Percentiles rank a stretch among this genome's conserved stretches.
These are phyloP conservation scores for Pythium sukuiense DNA, from an alignment of 352 stramenopile genomes.

Conservation along the genomic window DNA sequence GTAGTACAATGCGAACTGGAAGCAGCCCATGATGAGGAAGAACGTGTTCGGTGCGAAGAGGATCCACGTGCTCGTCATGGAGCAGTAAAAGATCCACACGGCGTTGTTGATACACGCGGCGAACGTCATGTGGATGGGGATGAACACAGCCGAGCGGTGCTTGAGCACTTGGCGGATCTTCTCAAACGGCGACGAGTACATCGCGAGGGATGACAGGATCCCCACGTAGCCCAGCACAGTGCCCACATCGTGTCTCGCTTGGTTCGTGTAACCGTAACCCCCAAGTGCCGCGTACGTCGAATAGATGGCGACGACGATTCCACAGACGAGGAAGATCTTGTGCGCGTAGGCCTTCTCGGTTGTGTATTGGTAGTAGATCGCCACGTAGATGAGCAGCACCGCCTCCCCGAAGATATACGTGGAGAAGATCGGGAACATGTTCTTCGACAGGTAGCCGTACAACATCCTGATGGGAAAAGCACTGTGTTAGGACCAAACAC, in stretches of 20 bases:
- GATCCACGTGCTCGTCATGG: conserved; percentile 48
- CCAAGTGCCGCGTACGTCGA: conserved; percentile 43
- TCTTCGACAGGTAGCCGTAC: conserved; percentile 45
- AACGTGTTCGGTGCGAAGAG: conserved; percentile 49
- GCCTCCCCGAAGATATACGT: conserved; percentile 46
- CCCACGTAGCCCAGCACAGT: conserved; percentile 42
- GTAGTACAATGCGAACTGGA: conserved; percentile 40
- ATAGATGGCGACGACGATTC: conserved; percentile 26
- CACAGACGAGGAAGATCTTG: conserved; percentile 23
- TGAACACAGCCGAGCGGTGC: conserved; percentile 47
- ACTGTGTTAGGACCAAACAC: background rate
- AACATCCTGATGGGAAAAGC: conserved; percentile 24
- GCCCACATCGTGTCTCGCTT: conserved; percentile 33
- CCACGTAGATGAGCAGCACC: conserved; percentile 42
- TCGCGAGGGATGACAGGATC: conserved; percentile 46
- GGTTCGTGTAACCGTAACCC: conserved; percentile 26
- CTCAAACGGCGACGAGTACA: conserved; percentile 57
- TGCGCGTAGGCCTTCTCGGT: conserved; percentile 39
- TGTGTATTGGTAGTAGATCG: conserved; percentile 45
- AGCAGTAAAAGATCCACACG: conserved; percentile 52
- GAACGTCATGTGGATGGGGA: conserved; percentile 55
- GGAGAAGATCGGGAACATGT: conserved; percentile 48
- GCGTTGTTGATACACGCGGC: conserved; percentile 49
- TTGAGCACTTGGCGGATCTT: conserved; percentile 49
- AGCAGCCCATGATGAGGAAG: conserved; percentile 36